Evolutionary conservation across 2,329 filamentous ascomycete genomes (phyloP).

Genomic region (Fusarium sp.): DNA sequence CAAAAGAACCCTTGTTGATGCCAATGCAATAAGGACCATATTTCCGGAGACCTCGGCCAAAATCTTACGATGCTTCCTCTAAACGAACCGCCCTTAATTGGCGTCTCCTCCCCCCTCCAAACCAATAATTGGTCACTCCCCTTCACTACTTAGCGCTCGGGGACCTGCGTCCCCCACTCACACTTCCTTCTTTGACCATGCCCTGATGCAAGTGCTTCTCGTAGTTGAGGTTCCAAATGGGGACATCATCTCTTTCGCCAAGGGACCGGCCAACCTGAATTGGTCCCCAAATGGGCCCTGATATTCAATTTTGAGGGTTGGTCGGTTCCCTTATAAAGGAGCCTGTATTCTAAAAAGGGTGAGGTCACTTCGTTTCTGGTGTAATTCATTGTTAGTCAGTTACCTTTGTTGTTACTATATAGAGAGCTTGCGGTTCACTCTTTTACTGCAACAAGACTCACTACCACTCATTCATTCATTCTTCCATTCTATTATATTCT

Average conservation of each 20-base stretch:
- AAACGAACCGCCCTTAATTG: conserved; percentile 13
- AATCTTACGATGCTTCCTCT: conserved; percentile 10
- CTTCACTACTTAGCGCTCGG: conserved; percentile 9
- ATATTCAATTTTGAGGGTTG: conserved; percentile 34
- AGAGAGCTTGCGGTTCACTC: conserved; percentile 31
- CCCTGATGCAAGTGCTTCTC: conserved; percentile 18
- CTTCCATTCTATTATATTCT: background rate
- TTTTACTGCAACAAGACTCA: conserved; percentile 11
- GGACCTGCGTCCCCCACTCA: conserved; percentile 25
- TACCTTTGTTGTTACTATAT: conserved; percentile 19
- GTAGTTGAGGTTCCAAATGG: conserved; percentile 1
- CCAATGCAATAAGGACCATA: background rate
- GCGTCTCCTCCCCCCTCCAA: conserved; percentile 5
- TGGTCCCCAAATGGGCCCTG: conserved; percentile 1
- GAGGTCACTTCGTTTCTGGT: background rate
- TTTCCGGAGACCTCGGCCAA: background rate
- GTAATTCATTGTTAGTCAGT: conserved; percentile 3
- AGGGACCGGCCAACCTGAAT: conserved; percentile 11
- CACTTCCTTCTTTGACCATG: background rate
- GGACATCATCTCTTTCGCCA: conserved; percentile 22
- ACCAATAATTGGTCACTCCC: conserved; percentile 26
- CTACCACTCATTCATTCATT: background rate
- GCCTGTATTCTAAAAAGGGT: conserved; percentile 8
- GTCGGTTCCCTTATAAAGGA: conserved; percentile 32
- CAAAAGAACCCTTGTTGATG: background rate